phyloP scores from a whole-genome alignment of 192 early-diverging fungal species.

The Backusella westeae region DNA sequence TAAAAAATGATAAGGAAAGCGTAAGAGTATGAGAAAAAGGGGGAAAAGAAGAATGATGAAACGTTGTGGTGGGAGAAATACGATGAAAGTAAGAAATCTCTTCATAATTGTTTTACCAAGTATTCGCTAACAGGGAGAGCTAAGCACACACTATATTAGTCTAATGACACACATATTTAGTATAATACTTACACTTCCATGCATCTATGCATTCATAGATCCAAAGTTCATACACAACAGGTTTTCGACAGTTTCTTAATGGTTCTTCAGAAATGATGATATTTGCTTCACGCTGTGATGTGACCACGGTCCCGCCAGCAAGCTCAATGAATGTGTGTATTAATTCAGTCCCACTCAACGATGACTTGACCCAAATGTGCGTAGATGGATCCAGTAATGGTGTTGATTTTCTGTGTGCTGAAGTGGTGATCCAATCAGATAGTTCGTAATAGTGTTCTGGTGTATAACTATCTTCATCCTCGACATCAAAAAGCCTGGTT shows the following conservation, averaged over 20 bases:
- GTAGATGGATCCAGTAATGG: neutral
- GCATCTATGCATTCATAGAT: conserved; percentile 2
- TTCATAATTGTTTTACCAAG: neutral
- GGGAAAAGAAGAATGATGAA: neutral
- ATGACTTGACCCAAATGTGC: neutral
- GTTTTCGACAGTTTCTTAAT: neutral
- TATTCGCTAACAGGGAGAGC: neutral
- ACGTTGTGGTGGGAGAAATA: neutral
- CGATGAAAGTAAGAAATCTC: too few relatives aligned
- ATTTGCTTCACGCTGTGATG: neutral
- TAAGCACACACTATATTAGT: neutral
- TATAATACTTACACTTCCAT: conserved; percentile 4
- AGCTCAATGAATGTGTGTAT: neutral
- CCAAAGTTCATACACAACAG: conserved; percentile 8
- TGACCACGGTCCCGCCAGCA: neutral
- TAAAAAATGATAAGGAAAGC: too few relatives aligned
- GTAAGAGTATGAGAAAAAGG: neutral
- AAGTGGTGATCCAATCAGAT: neutral
- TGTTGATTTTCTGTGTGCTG: neutral
- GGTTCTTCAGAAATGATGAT: conserved; percentile 1
- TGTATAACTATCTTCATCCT: neutral
- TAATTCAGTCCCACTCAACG: neutral
- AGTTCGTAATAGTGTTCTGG: neutral
- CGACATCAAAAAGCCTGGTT: neutral
- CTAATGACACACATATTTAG: neutral